Percentiles rank a stretch among this genome's conserved stretches.
phyloP scores from a whole-genome alignment of 2,329 filamentous ascomycete genomes.

The Aspergillus glaucus region DNA sequence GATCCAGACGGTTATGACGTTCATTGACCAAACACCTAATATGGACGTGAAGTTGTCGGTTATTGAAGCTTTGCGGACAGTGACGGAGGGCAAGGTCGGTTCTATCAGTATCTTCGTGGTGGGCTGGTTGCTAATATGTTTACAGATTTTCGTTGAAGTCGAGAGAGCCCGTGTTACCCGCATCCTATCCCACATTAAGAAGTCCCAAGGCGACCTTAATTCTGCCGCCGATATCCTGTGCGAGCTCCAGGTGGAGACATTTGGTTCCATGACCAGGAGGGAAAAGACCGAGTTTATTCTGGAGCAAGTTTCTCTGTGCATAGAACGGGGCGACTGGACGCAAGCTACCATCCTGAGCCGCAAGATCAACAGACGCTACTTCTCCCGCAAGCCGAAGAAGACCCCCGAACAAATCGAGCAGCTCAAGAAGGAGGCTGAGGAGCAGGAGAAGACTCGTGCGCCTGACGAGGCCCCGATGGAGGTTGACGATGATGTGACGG shows the following conservation, averaged over 20 bases:
- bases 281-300: slow-evolving; percentile 99
- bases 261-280: slow-evolving; percentile 92
- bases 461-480: slow-evolving; percentile 71
- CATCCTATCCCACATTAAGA: slow-evolving; percentile 96
- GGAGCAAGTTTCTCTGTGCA: slow-evolving; percentile 88
- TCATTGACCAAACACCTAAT: slow-evolving; percentile 78
- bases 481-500: slow-evolving; percentile 83
- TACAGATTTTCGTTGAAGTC: slow-evolving; percentile 92
- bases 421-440: slow-evolving; percentile 75
- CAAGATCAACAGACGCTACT: slow-evolving; percentile 94
- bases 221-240: slow-evolving; percentile 88
- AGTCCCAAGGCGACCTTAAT: slow-evolving; percentile 84
- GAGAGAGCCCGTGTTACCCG: slow-evolving; percentile 92
- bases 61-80: slow-evolving; percentile 90
- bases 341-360: slow-evolving; percentile 88
- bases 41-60: slow-evolving; percentile 83
- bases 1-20: slow-evolving; percentile 93
- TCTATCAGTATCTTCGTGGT: not conserved
- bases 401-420: slow-evolving; percentile 82
- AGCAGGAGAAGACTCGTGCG: slow-evolving; percentile 67
- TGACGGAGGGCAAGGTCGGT: slow-evolving; percentile 87
- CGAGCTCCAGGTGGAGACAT: slow-evolving; percentile 97
- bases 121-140: slow-evolving; percentile 6
- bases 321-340: slow-evolving; percentile 92
- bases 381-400: slow-evolving; percentile 86